Base-by-base conservation (phyloP, 257 asterid species). In the Solanum sejunctum region DNA sequence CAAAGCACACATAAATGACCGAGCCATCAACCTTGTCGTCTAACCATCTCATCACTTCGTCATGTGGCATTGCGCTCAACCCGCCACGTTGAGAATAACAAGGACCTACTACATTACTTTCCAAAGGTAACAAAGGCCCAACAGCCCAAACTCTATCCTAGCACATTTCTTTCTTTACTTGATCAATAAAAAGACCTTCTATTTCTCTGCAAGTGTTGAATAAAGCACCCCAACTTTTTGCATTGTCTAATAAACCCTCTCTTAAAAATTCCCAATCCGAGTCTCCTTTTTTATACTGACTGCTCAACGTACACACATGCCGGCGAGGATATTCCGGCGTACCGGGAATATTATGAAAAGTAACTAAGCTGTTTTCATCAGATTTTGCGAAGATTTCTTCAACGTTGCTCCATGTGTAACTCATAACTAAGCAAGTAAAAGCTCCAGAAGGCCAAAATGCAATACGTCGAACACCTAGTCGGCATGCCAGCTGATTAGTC, bases 141-240 rank as follows among this genome's bases (percentile, higher is more conserved):
- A 89, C 86, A 1, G 80, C 58, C 89, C 88, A 89, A 32, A 89
- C 89, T 17, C 86, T 63, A 45, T 87, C 84, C 10, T 89, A 85
- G 23, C 87, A 84, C 88, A 87, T 77, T 79, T 80, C 69, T n/a
- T 55, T 80, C 66, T 83, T 87, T 10, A 83, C 47, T 1, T 16
- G 8, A 18, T 87, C 88, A 2, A 83, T 41, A 36, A 49, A 85
- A 8, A 54, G 18, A 12, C 84, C 88, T 26, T 89, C 88, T 0
- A 85, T 8, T 28, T 73, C 84, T 3, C 39, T 20, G 23, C 87
- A 83, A 4, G 91, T 20, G 60, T 85, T 87, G n/a, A 67, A 79
- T 5, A 89, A n/a, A 6, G 71, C 83, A 7, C 88, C 91, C 84
- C 85, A 89, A 51, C 87, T 85, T 41, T 18, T 21, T 1, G 7